Base-by-base conservation (phyloP, 768 basidiomycete genomes). In the Podaxis pistillaris region DNA sequence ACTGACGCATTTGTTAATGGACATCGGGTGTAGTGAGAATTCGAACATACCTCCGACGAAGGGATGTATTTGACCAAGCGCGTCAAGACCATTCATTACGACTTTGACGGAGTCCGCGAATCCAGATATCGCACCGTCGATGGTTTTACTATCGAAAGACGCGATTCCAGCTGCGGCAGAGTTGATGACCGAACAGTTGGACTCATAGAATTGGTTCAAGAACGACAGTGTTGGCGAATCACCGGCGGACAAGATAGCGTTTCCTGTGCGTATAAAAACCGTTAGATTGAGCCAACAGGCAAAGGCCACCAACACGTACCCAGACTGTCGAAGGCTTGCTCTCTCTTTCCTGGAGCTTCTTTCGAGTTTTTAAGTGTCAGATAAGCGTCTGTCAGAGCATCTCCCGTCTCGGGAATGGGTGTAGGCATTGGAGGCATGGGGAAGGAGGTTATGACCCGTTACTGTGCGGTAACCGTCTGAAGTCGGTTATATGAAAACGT, bases 41-140 rank as follows among this genome's bases (percentile, higher is more conserved):
- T 24, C 4, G 8, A 28, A 60, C 71, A 26, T 64, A 77, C 77
- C 70, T 67, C 71, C 72, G 41, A 79, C 69, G 62, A 76, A 77
- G 2, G 78, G 78, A 63, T 78, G 78, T 3, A 76, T n/a, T 41
- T 75, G 71, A 8, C 72, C 72, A 12, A 79, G 69, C 4, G 70
- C 72, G 55, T 71, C 71, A 36, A 77, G 63, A 19, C 75, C 76
- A 57, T 72, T 75, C 17, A 74, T 68, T 1, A 75, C 60, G 1
- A 67, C 64, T 57, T 73, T 70, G 9, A 73, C 69, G 22, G 70
- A 66, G 17, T 76, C 75, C 1, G 67, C 28, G 40, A 73, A 74
- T 1, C 67, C 67, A 57, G 69, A 70, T 12, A 73, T 54, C 0
- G 69, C 64, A 60, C 71, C 66, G 12, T 76, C 74, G 7, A 74